These are phyloP conservation scores for Herpetomonas tarakana DNA, from an alignment of 208 protist species.

Conservation along the genomic window DNA sequence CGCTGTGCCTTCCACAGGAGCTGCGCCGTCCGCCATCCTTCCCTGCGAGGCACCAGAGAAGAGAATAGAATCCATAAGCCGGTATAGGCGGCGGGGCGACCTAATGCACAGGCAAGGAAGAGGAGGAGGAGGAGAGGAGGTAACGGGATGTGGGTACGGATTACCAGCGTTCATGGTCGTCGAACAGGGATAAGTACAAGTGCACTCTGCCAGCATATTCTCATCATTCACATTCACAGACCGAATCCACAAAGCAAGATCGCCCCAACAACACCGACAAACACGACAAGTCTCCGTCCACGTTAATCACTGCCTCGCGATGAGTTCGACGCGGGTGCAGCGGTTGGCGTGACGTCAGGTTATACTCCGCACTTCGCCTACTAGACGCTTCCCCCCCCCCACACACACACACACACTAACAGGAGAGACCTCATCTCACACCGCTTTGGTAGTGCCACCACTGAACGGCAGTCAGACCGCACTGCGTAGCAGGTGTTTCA, in stretches of 20 bases:
- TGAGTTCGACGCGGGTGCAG: constrained; percentile 5
- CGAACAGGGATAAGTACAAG: too few species aligned
- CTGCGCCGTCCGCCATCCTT: not conserved
- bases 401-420: constrained; percentile 14
- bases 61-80: not conserved
- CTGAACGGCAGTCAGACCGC: constrained; percentile 10
- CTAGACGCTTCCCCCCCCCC: not conserved
- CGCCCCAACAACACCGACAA: too few species aligned
- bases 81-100: too few species aligned
- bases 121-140: too few species aligned
- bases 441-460: constrained; percentile 20
- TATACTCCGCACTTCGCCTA: too few species aligned
- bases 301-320: constrained; percentile 17
- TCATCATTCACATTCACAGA: not conserved
- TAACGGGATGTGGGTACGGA: too few species aligned
- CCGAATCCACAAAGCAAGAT: too few species aligned
- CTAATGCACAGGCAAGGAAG: too few species aligned
- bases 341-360: constrained; percentile 17
- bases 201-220: too few species aligned
- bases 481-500: constrained; percentile 27
- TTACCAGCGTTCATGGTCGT: too few species aligned
- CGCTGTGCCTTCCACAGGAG: not conserved
- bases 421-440: constrained; percentile 10
- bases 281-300: constrained; percentile 24
- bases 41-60: too few species aligned